Base-by-base conservation (phyloP, 768 basidiomycete species). In the Ramaria sp. region DNA sequence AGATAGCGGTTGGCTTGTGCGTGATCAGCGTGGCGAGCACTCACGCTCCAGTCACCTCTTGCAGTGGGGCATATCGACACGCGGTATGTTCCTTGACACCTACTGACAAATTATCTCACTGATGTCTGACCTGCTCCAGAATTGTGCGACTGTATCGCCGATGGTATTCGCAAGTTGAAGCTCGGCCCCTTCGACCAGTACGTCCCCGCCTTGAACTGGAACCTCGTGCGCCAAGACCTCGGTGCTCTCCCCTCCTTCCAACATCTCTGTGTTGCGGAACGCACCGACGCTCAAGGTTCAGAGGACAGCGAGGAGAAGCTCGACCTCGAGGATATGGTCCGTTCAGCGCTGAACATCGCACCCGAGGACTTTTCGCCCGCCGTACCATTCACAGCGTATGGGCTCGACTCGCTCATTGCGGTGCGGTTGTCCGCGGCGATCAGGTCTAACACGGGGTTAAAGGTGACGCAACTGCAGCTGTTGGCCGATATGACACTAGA, bases 341-440 rank as follows among this genome's bases (percentile, higher is more conserved):
- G 57, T 20, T 37, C 53, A 20, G 57, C 63, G 24, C 58, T 71
- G n/a, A 68, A 68, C 44, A 57, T 74, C 22, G 53, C 66, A 1
- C 56, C 55, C 18, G 62, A 66, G 18, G 71, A 73, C 32, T 67
- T 74, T 44, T 64, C 64, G 5, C 48, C 59, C 0, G 66, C 72
- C 12, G 65, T 71, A 5, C 72, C 73, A 1, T 62, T 75, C 45
- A 71, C 70, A 0, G 62, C 68, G 1, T 74, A 73, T 39, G 73
- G 73, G 8, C 61, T 73, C 16, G 73, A 74, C 57, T 74, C 73
- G 1, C 64, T 74, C 5, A 64, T 68, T 9, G 72, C 73, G 13
- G 67, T 67, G 5, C 64, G 65, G n/a, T 58, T 73, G 10, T 68
- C 72, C 3, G 64, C 63, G 49, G 63, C 64, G 1, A 64, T 74